phyloP scores from a whole-genome alignment of 208 protist genomes.

The Balamuthia mandrillaris region DNA sequence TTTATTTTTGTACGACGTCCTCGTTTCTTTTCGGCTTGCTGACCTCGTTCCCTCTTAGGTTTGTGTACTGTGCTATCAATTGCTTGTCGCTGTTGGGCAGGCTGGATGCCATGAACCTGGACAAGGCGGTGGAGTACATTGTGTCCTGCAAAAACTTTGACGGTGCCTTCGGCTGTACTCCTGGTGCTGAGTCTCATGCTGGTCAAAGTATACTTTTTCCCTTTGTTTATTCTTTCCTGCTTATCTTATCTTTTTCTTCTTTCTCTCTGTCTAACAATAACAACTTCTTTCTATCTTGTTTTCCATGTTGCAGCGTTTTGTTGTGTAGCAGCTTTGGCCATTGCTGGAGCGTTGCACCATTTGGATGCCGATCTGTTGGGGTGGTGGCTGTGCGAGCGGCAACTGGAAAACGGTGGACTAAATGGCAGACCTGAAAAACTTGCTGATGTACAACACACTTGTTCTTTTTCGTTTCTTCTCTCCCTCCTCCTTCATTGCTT shows the following conservation, averaged over 20 bases:
- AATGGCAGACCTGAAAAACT: conserved; percentile 99
- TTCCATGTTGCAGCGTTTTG: conserved; percentile 82
- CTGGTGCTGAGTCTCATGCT: conserved; percentile 93
- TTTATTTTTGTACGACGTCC: no score
- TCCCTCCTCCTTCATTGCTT: not conserved
- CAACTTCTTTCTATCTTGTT: not conserved
- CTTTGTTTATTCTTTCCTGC: not conserved
- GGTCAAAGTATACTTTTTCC: conserved; percentile 81
- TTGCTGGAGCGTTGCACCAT: conserved; percentile 72
- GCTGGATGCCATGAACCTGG: conserved; percentile 78
- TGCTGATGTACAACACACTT: conserved; percentile 82
- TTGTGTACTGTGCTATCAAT: conserved; percentile 95
- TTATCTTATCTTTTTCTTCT: not conserved
- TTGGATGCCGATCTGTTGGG: conserved; percentile 84
- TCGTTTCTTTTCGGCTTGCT: no score
- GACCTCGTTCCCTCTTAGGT: no score
- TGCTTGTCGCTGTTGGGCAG: conserved; percentile 85
- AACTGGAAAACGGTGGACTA: conserved; percentile 92
- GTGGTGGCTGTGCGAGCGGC: conserved; percentile 97
- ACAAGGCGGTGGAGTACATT: conserved; percentile 84
- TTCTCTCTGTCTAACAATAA: not conserved
- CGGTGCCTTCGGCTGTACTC: conserved; percentile 92
- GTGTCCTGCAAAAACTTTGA: conserved; percentile 96
- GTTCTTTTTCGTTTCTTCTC: not conserved
- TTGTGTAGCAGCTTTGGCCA: conserved; percentile 92